Conservation (phyloP, 495 filamentous ascomycete species). For the Aspergillus haitiensis region DNA sequence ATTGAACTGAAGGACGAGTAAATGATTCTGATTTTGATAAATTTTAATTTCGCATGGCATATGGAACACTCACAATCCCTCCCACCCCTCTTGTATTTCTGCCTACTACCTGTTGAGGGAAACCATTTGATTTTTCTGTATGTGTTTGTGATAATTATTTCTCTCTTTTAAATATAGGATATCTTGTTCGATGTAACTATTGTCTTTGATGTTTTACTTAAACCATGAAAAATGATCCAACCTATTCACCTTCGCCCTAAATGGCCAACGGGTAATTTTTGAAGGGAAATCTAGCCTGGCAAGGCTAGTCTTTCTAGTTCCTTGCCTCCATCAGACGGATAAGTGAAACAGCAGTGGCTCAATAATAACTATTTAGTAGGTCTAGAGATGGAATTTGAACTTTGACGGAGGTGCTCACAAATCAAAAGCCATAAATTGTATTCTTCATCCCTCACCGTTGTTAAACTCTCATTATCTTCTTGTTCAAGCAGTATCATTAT, state of each 20-base stretch:
- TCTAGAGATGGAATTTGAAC: no score
- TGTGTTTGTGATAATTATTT: constrained; percentile 14
- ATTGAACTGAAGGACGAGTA: constrained; percentile 22
- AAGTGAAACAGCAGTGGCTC: no score
- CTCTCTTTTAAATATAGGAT: constrained; percentile 19
- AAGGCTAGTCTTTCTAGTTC: no score
- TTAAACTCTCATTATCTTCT: no score
- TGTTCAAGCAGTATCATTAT: no score
- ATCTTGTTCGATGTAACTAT: constrained; percentile 35
- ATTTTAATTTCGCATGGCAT: constrained; percentile 27
- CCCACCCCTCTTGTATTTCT: constrained; percentile 2
- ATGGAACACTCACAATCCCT: constrained; percentile 15
- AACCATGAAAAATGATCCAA: not conserved
- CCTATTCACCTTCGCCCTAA: not conserved
- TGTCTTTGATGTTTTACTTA: constrained; percentile 11
- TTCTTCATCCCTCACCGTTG: no score
- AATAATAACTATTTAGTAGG: no score
- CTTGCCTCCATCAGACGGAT: no score
- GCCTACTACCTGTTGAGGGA: constrained; percentile 3
- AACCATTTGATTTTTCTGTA: not conserved
- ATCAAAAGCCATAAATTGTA: no score
- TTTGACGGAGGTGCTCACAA: no score
- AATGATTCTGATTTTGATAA: constrained; percentile 29
- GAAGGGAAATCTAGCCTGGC: no score
- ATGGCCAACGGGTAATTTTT: no score